Conservation (phyloP, 1,284 basidiomycete genomes). For the Schizopora paradoxa region DNA sequence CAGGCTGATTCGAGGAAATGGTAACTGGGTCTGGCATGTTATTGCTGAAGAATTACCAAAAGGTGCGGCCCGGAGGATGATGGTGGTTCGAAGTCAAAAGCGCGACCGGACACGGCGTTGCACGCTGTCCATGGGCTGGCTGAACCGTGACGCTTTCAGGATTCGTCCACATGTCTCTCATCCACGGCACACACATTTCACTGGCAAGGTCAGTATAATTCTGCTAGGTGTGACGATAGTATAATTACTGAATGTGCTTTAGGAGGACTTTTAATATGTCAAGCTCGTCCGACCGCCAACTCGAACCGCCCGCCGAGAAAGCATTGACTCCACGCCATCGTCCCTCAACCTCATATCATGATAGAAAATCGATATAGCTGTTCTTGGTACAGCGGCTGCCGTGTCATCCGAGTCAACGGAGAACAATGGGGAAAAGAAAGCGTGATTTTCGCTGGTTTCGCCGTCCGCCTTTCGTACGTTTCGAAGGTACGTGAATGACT, state of each 20-base stretch:
- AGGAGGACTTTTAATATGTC: conserved; percentile 70
- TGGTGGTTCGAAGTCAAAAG: no score
- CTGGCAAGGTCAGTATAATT: conserved; percentile 49
- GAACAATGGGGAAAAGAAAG: conserved; percentile 95
- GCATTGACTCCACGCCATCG: conserved; percentile 88
- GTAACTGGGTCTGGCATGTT: no score
- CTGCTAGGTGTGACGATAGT: conserved; percentile 2
- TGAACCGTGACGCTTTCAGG: conserved; percentile 24
- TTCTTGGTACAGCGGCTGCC: conserved; percentile 90
- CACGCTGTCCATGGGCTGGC: no score
- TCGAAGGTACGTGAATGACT: conserved; percentile 52
- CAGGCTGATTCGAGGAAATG: no score
- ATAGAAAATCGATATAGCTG: conserved; percentile 89
- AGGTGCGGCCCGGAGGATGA: no score
- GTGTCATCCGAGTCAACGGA: conserved; percentile 98
- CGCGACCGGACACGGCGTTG: no score
- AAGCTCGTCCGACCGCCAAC: conserved; percentile 51
- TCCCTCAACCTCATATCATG: conserved; percentile 85
- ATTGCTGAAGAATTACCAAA: no score
- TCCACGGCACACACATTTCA: conserved; percentile 46
- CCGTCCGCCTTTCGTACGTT: conserved; percentile 84
- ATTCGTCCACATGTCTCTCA: conserved; percentile 50
- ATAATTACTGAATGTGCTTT: conserved; percentile 7
- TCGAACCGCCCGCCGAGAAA: conserved; percentile 84
- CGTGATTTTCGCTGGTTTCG: conserved; percentile 76